Percentiles rank a stretch among this genome's conserved stretches.
phyloP scores from a whole-genome alignment of 2,329 filamentous ascomycete genomes.

The Penicillium sclerotigenum region DNA sequence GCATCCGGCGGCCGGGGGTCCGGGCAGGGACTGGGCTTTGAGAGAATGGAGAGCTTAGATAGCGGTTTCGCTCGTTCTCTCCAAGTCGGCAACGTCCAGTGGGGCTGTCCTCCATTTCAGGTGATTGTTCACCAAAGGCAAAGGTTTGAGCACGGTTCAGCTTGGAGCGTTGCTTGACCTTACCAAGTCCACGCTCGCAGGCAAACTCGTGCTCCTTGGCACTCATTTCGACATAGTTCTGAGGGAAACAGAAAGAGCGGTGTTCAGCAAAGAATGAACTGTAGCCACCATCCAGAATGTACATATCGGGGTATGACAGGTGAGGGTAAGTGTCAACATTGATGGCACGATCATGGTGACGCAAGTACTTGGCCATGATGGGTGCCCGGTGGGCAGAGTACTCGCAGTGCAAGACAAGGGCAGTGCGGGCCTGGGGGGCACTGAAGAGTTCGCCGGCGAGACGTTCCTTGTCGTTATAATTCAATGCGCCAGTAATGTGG shows the following conservation, averaged over 20 bases:
- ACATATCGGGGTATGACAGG: conserved; percentile 93
- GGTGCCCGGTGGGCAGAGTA: conserved; percentile 96
- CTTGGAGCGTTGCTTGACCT: conserved; percentile 83
- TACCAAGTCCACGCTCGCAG: conserved; percentile 91
- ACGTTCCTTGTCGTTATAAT: conserved; percentile 94
- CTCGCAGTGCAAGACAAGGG: conserved; percentile 95
- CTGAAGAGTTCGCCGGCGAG: conserved; percentile 76
- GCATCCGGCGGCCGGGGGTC: conserved; percentile 43
- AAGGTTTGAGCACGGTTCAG: conserved; percentile 87
- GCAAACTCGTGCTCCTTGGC: conserved; percentile 86
- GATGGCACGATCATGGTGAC: conserved; percentile 77
- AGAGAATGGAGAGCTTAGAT: conserved; percentile 37
- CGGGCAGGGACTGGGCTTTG: conserved; percentile 36
- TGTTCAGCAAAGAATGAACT: conserved; percentile 85
- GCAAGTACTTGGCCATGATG: conserved; percentile 91
- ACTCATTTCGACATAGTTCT: conserved; percentile 96
- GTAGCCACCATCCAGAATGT: conserved; percentile 95
- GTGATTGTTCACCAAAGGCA: conserved; percentile 76
- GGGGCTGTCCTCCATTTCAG: conserved; percentile 61
- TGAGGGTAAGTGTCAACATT: conserved; percentile 84
- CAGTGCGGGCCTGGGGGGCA: conserved; percentile 65
- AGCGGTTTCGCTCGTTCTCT: conserved; percentile 29
- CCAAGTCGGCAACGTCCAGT: conserved; percentile 48
- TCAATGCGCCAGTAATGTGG: conserved; percentile 88
- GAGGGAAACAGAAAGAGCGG: conserved; percentile 78